Base-by-base conservation (phyloP, 768 basidiomycete species). In the Amanita subjunquillea region DNA sequence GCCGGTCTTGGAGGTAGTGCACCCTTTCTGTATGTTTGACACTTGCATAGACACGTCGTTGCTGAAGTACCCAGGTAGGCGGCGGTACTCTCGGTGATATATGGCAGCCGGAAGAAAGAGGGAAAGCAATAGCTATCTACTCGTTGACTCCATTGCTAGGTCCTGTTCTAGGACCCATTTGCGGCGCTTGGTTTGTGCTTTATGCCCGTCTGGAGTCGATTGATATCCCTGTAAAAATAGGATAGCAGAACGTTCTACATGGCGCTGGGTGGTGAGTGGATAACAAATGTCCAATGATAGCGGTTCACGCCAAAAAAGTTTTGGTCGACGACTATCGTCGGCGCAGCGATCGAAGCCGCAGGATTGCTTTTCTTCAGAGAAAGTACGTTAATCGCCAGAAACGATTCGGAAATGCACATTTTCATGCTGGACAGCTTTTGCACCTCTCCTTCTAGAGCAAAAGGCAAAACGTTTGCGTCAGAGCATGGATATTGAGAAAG, bases 1-100 rank as follows among this genome's bases (percentile, higher is more conserved):
- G 67, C 85, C 1, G 86, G 87, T 2, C 54, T 89, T 1, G 87
- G 87, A 25, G 87, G 86, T 0, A 82, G 83, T 50, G 86, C 85
- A 0, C 83, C 86, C 66, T 86, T 1, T 65, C 79, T 4, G 78
- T 86, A 56, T n/a, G 70, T 72, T 59, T 69, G 2, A 69, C 69
- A 9, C 46, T 75, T 1, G 69, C 69, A 22, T 4, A 3, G 36
- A 15, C 7, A 43, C 23, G 45, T 48, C 12, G 1, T 27, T 12
- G 15, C 13, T 25, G 15, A 40, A 15, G 12, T 9, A 30, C 50
- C 30, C 30, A 77, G 74, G 62, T 74, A 47, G 86, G 85, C 47
- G 86, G 83, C 22, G 87, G 83, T 7, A 71, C 83, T 3, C 63
- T 86, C 0, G 76, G 76, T 6, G 84, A 87, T 59, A 68, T 76